Evolutionary conservation across 192 early-diverging fungal genomes (phyloP).

Genomic region (Spizellomyces punctatus): DNA sequence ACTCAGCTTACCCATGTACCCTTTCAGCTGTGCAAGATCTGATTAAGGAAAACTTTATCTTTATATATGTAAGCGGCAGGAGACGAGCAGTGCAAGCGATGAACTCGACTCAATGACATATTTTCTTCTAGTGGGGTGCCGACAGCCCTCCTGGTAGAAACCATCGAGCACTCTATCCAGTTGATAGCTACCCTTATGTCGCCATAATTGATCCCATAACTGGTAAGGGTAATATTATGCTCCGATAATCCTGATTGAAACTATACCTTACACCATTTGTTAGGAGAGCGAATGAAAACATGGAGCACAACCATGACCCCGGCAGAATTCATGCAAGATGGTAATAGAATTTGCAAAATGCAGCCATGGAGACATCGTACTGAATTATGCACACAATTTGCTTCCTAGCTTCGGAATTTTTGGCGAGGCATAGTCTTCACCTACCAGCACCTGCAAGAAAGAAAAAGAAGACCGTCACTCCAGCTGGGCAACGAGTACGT

Average conservation of each 20-base stretch:
- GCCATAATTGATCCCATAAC: conserved; percentile 89
- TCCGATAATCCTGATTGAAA: background rate
- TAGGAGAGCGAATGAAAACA: conserved; percentile 68
- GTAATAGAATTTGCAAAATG: conserved; percentile 37
- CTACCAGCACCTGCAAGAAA: conserved; percentile 19
- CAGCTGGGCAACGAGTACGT: conserved; percentile 26
- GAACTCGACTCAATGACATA: background rate
- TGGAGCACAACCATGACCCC: conserved; percentile 63
- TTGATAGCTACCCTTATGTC: conserved; percentile 76
- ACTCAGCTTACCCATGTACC: background rate
- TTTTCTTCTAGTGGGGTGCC: conserved; percentile 49
- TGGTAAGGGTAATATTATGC: conserved; percentile 43
- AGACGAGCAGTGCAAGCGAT: background rate
- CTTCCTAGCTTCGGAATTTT: conserved; percentile 18
- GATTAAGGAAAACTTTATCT: conserved; percentile 79
- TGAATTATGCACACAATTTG: background rate
- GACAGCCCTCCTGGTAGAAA: conserved; percentile 71
- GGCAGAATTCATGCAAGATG: conserved; percentile 73
- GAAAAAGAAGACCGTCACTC: conserved; percentile 27
- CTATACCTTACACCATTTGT: background rate
- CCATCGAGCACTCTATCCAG: conserved; percentile 74
- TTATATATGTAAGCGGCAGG: conserved; percentile 67
- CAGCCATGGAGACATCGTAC: background rate
- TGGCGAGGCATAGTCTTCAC: conserved; percentile 67
- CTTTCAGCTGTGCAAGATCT: conserved; percentile 68